Evolutionary conservation across 2,329 filamentous ascomycete genomes (phyloP).

Genomic region (Fusarium sp.): DNA sequence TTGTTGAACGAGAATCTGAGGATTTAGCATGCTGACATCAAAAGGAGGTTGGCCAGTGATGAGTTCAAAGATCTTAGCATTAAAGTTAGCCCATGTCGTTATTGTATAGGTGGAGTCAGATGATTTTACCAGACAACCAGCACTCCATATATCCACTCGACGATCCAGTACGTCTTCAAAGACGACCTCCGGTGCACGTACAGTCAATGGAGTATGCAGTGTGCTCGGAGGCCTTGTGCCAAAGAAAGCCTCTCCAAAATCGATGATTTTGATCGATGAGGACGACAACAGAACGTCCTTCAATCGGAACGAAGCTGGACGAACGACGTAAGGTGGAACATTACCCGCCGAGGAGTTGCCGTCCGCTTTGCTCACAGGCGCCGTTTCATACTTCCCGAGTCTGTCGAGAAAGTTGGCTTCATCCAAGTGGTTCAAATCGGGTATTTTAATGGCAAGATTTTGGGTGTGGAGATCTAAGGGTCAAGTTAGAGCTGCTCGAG

Average conservation of each 20-base stretch:
- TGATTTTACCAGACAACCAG: conserved; percentile 38
- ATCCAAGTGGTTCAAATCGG: neutral
- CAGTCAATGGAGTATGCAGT: conserved; percentile 33
- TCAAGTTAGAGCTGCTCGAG: neutral
- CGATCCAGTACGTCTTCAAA: conserved; percentile 37
- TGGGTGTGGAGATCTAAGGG: conserved; percentile 37
- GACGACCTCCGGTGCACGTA: conserved; percentile 43
- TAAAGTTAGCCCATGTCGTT: neutral
- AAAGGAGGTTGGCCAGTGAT: conserved; percentile 46
- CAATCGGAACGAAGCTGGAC: conserved; percentile 11
- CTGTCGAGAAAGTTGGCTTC: conserved; percentile 24
- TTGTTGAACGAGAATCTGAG: conserved; percentile 27
- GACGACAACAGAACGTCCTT: neutral
- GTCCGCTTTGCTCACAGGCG: conserved; percentile 17
- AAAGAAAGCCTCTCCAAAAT: conserved; percentile 45
- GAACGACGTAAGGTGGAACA: conserved; percentile 30
- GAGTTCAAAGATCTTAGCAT: conserved; percentile 42
- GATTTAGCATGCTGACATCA: conserved; percentile 34
- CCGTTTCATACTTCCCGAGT: conserved; percentile 24
- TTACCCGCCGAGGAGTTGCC: neutral
- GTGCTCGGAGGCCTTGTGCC: conserved; percentile 1
- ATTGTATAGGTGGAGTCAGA: fast-evolving
- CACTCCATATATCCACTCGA: conserved; percentile 44
- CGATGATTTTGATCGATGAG: conserved; percentile 40
- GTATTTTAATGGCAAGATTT: conserved; percentile 34